Evolutionary conservation across 352 stramenopile species (phyloP), one percentile per base, ranked within the genome.

Genomic region (Aphanomyces invadans): DNA sequence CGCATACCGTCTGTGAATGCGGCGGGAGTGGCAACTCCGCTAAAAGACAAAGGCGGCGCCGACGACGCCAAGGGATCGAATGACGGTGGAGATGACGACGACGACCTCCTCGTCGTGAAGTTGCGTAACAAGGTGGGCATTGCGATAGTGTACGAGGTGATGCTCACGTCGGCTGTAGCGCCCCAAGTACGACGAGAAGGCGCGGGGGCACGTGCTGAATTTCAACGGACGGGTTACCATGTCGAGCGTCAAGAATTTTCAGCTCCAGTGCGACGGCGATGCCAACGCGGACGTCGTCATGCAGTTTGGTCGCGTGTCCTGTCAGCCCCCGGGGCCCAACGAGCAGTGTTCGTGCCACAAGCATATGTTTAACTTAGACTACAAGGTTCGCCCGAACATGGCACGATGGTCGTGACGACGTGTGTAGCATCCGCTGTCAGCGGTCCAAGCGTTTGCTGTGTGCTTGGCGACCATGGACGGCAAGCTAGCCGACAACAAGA

Each of bases 291-390:
- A 73, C 33, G 76, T 73, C 0, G 62, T 81, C 15, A 67, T 89
- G 5, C 79, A 87, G 67, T 89, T 88, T 49, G 79, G 79, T 9
- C 73, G 80, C n/a, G 70, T 89, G 19, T 86, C 78, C 2, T 88
- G 80, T 36, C 76, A 81, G 39, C 78, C 76, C 12, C 69, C 73
- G 4, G 76, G 76, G 4, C 78, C 78, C n/a, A 69, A 69, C 11
- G 28, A 39, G 39, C 78, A 86, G 63, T 86, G 75, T 70, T 83
- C 80, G 46, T 86, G 79, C 70, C 79, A 88, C 73, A 89, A 97
- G 46, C 78, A 95, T 62, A 77, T 70, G 7, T 99, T 99, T 74
- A 96, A 84, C 1, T 95, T 98, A 86, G 93, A 98, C 70, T 83
- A 97, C 71, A 74, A 78, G 73, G 75, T 73, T 1, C 46, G 10